phyloP scores from a whole-genome alignment of 2,329 filamentous ascomycete genomes.

The Botrytis cinerea region DNA sequence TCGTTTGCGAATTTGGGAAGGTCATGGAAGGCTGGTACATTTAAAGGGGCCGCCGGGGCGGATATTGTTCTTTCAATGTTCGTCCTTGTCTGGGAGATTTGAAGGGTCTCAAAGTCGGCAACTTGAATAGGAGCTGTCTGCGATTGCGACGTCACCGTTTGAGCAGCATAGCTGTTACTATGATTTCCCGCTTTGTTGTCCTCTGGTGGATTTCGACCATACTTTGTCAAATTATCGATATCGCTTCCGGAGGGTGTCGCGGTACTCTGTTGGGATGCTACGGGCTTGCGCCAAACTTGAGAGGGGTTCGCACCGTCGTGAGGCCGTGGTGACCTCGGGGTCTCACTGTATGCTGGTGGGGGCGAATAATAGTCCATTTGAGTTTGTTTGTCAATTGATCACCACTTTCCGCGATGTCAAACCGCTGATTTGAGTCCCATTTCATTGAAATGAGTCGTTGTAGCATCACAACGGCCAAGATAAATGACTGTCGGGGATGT shows the following conservation, averaged over 20 bases:
- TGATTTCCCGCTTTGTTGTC: neutral
- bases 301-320: neutral
- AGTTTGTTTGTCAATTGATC: neutral
- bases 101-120: neutral
- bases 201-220: neutral
- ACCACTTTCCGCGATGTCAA: neutral
- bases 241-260: neutral
- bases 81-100: neutral
- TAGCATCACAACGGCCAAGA: neutral
- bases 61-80: neutral
- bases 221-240: neutral
- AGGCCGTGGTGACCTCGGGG: neutral
- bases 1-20: neutral
- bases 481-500: neutral
- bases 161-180: neutral
- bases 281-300: constrained; percentile 17
- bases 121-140: neutral
- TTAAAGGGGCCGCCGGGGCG: neutral
- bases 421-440: neutral
- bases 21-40: neutral
- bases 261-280: neutral
- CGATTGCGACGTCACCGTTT: neutral
- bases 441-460: constrained; percentile 5
- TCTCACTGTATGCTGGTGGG: constrained; percentile 23
- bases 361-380: constrained; percentile 13